Percentiles rank a stretch among this genome's conserved stretches.
Conservation (phyloP, 352 stramenopile genomes). For the Phytophthora vignae region DNA sequence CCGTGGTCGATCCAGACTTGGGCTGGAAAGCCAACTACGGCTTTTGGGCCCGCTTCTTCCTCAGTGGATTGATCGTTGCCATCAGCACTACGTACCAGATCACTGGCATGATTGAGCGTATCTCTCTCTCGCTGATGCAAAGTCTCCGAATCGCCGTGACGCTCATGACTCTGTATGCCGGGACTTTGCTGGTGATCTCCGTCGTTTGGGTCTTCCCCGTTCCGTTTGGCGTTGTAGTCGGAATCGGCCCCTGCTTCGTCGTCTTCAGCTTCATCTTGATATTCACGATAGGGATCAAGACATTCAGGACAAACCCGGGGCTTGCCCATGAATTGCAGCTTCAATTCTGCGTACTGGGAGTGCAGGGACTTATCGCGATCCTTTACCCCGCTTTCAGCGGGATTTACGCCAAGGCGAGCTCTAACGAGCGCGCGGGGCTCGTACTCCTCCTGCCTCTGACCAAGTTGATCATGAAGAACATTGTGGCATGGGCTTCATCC, state of each 20-base stretch:
- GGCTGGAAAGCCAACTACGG: conserved; percentile 35
- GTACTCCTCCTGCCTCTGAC: conserved; percentile 23
- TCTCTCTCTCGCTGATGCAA: conserved; percentile 8
- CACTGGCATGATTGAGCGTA: conserved; percentile 5
- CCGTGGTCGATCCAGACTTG: conserved; percentile 12
- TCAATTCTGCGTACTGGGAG: conserved; percentile 23
- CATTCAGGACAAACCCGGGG: conserved; percentile 8
- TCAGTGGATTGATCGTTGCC: conserved; percentile 14
- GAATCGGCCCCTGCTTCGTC: conserved; percentile 17
- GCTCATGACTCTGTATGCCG: conserved; percentile 20
- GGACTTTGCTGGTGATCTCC: conserved; percentile 23
- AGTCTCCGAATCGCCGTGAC: conserved; percentile 6
- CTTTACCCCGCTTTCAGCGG: conserved; percentile 30
- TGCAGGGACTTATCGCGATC: conserved; percentile 11
- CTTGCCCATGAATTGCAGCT: conserved; percentile 11
- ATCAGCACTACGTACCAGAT: conserved; percentile 18
- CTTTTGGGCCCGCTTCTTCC: conserved; percentile 33
- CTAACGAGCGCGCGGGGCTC: conserved; percentile 10
- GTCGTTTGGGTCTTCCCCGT: conserved; percentile 43
- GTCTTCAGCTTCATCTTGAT: conserved; percentile 17
- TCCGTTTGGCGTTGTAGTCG: conserved; percentile 42
- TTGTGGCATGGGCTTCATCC: conserved; percentile 21
- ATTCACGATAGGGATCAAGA: conserved; percentile 14
- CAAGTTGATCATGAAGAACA: conserved; percentile 37
- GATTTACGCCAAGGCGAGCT: conserved; percentile 14